These are phyloP conservation scores for Tillandsia leiboldiana DNA, from an alignment of 176 grass and related monocot species.

Conservation along the genomic window DNA sequence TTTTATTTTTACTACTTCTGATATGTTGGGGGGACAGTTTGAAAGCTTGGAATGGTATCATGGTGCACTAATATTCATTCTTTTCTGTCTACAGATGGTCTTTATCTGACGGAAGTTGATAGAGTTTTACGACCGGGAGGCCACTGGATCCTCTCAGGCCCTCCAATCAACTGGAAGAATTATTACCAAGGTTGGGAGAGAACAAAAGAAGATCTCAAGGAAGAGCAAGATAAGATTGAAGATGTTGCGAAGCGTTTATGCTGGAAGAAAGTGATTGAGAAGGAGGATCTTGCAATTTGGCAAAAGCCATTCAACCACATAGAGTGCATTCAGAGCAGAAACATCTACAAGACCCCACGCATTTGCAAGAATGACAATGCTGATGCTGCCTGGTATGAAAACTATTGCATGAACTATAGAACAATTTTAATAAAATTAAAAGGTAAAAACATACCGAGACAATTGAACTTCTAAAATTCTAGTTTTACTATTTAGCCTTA, in stretches of 20 bases:
- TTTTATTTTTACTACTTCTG: too few species aligned
- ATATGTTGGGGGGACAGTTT: too few species aligned
- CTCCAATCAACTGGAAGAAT: conserved; percentile 24
- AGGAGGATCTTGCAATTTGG: conserved; percentile 16
- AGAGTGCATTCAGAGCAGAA: conserved; percentile 5
- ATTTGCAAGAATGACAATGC: conserved; percentile 9
- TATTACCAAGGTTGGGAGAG: conserved; percentile 19
- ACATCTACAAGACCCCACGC: conserved; percentile 4
- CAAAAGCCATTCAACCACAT: conserved; percentile 22
- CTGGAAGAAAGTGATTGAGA: conserved; percentile 21
- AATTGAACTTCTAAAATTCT: too few species aligned
- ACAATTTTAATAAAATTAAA: background rate
- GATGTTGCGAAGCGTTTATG: conserved; percentile 12
- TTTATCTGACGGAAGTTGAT: conserved; percentile 16
- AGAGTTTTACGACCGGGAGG: conserved; percentile 22
- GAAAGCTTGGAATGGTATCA: background rate
- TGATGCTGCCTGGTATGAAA: conserved; percentile 18
- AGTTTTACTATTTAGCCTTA: too few species aligned
- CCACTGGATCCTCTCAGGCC: conserved; percentile 22
- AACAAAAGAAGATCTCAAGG: conserved; percentile 20
- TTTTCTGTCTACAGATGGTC: conserved; percentile 6
- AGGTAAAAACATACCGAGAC: background rate
- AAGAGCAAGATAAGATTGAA: conserved; percentile 23
- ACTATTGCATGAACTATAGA: background rate
- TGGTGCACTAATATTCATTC: background rate